Evolutionary conservation across 768 basidiomycete genomes (phyloP).

Genomic region (Cystoderma amianthinum): DNA sequence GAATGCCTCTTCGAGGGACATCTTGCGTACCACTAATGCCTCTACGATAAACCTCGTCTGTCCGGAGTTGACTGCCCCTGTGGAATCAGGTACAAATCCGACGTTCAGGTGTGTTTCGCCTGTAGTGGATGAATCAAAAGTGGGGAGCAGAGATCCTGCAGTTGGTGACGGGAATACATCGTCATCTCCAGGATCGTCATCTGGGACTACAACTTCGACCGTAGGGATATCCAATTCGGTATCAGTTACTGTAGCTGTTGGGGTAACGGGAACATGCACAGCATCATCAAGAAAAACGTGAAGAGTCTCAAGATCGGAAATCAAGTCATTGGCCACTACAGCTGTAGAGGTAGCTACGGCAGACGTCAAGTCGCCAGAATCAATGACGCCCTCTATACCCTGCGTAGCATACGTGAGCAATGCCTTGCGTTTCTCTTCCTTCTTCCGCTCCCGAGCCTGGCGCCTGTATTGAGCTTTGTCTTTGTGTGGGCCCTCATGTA

Average conservation of each 20-base stretch:
- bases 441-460: conserved; percentile 40
- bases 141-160: conserved; percentile 15
- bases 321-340: not conserved
- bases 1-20: conserved; percentile 70
- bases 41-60: conserved; percentile 62
- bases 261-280: not conserved
- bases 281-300: too few relatives aligned
- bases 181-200: conserved; percentile 23
- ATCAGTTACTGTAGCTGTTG: not conserved
- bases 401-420: conserved; percentile 21
- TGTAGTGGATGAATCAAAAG: conserved; percentile 14
- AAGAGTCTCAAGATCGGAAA: not conserved
- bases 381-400: conserved; percentile 8
- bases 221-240: not conserved
- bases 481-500: conserved; percentile 12
- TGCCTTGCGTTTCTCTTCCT: conserved; percentile 38
- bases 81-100: conserved; percentile 13
- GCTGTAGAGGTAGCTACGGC: not conserved
- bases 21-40: conserved; percentile 71
- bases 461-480: conserved; percentile 21
- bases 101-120: conserved; percentile 21
- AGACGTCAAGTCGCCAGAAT: not conserved
- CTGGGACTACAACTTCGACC: too few relatives aligned
- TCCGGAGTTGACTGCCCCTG: not conserved
- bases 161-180: conserved; percentile 30